A percentile compares a stretch with the other conserved stretches of the same genome.
phyloP scores from a whole-genome alignment of 208 protist genomes.

The Acanthamoeba healyi region DNA sequence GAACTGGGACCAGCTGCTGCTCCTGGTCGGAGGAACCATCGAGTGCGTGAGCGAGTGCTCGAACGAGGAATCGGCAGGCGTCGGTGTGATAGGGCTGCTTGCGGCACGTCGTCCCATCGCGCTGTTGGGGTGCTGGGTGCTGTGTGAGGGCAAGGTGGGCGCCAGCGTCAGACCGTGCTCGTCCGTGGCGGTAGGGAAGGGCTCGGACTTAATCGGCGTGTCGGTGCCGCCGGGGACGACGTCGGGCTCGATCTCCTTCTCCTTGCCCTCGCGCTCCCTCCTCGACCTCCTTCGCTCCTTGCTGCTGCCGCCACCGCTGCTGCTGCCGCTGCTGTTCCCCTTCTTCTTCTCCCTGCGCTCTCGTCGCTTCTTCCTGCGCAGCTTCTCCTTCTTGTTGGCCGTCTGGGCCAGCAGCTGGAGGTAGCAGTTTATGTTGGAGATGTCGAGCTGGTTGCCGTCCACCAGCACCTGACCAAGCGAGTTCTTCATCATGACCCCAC shows the following conservation, averaged over 20 bases:
- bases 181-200: neutral
- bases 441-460: slow-evolving; percentile 20
- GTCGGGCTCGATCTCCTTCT: neutral
- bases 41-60: neutral
- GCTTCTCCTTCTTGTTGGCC: slow-evolving; percentile 54
- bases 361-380: slow-evolving; percentile 33
- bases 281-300: neutral
- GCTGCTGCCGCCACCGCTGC: too few species aligned
- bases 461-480: slow-evolving; percentile 29
- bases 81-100: neutral
- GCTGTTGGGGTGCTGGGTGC: neutral
- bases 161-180: neutral
- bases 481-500: neutral
- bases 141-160: neutral
- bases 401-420: slow-evolving; percentile 36
- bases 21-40: neutral
- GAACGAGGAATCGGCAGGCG: neutral
- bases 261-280: slow-evolving; percentile 5
- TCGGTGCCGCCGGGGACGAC: neutral
- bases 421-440: slow-evolving; percentile 59
- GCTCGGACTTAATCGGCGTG: neutral
- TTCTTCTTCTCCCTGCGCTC: slow-evolving; percentile 32
- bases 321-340: neutral
- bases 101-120: neutral
- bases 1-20: slow-evolving; percentile 44